These are phyloP conservation scores for Pichia sp. DNA, from an alignment of 1,139 yeast species.

Conservation along the genomic window DNA sequence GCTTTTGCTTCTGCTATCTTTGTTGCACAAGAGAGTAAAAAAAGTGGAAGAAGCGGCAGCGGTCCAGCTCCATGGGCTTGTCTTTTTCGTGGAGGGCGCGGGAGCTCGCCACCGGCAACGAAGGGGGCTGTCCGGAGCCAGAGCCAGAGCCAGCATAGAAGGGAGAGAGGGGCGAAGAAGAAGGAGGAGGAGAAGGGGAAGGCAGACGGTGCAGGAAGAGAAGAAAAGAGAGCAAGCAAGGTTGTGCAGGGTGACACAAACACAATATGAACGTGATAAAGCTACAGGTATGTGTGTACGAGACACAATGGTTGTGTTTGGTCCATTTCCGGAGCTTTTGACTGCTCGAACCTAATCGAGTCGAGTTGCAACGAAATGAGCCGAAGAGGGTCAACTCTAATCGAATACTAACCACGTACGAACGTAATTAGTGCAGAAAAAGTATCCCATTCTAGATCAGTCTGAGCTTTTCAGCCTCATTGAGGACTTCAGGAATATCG, in stretches of 20 bases:
- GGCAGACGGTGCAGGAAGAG: too few species aligned
- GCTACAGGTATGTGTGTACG: slow-evolving; percentile 13
- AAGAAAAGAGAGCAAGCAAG: too few species aligned
- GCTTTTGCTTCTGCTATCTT: too few species aligned
- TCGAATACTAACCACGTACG: not conserved
- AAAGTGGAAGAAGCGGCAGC: not conserved
- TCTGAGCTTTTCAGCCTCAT: slow-evolving; percentile 80
- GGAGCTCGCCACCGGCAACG: not conserved
- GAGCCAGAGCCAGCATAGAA: not conserved
- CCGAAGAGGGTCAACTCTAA: not conserved
- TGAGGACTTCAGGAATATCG: slow-evolving; percentile 79
- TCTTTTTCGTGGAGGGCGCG: not conserved
- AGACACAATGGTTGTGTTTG: not conserved
- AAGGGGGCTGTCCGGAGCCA: too few species aligned
- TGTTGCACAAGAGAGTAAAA: too few species aligned
- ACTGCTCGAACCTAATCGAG: not conserved
- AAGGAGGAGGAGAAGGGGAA: too few species aligned
- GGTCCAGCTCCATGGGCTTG: not conserved
- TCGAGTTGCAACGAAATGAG: too few species aligned
- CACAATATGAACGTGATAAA: slow-evolving; percentile 14
- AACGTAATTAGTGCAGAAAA: slow-evolving; percentile 42
- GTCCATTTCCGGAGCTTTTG: not conserved
- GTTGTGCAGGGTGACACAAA: not conserved
- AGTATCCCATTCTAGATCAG: slow-evolving; percentile 81
- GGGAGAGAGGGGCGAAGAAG: not conserved